Evolutionary conservation across 2,329 filamentous ascomycete genomes (phyloP).

Genomic region (Aspergillus neotritici): DNA sequence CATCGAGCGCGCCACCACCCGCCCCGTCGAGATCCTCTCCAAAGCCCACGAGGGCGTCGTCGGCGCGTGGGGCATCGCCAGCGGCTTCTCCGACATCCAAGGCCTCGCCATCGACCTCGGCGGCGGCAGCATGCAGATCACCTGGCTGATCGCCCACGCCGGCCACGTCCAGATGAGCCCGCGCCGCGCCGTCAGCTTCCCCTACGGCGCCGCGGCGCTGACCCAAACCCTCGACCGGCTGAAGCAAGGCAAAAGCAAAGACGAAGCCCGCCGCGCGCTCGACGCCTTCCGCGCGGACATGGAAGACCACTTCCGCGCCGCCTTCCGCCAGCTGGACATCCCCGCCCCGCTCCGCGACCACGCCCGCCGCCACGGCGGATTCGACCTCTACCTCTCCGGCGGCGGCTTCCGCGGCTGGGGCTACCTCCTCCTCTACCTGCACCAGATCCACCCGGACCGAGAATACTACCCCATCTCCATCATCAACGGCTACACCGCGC

Average conservation of each 20-base stretch:
- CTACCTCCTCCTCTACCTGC: conserved; percentile 74
- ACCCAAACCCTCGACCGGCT: conserved; percentile 50
- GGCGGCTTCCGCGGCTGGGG: conserved; percentile 87
- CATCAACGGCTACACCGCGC: conserved; percentile 69
- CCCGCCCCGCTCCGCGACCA: conserved; percentile 49
- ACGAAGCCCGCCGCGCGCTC: conserved; percentile 40
- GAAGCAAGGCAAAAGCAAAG: conserved; percentile 31
- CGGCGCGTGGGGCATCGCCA: conserved; percentile 76
- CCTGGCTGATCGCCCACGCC: conserved; percentile 54
- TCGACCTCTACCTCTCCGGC: conserved; percentile 76
- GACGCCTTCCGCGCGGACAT: conserved; percentile 39
- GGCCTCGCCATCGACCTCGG: conserved; percentile 81
- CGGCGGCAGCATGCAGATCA: conserved; percentile 62
- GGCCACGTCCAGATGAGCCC: conserved; percentile 50
- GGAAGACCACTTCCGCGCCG: conserved; percentile 50
- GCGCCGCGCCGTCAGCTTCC: conserved; percentile 56
- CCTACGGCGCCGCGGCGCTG: conserved; percentile 63
- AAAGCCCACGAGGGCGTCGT: conserved; percentile 75
- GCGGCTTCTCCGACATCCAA: conserved; percentile 61
- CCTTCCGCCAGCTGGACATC: conserved; percentile 54
- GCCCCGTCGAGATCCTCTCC: conserved; percentile 65
- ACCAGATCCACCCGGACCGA: conserved; percentile 50
- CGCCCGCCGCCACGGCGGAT: conserved; percentile 43
- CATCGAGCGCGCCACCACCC: conserved; percentile 58
- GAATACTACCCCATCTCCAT: conserved; percentile 72